These are phyloP conservation scores for Cyberlindnera mrakii DNA, from an alignment of 805 yeast species.

Conservation along the genomic window DNA sequence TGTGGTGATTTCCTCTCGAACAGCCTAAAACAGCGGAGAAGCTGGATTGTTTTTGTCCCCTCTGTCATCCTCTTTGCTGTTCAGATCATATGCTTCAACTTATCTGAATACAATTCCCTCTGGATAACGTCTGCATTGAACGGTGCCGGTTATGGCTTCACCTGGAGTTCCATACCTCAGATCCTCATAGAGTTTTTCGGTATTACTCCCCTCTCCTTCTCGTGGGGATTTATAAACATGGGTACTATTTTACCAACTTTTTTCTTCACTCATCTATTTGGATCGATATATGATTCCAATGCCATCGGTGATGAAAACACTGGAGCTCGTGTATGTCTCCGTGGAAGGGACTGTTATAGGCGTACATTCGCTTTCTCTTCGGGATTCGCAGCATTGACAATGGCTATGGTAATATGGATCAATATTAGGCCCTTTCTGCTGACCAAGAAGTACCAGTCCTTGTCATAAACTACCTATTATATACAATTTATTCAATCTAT, in stretches of 20 bases:
- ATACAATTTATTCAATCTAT: no score
- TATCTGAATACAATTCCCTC: constrained; percentile 31
- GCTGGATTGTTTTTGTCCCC: constrained; percentile 52
- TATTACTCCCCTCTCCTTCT: constrained; percentile 55
- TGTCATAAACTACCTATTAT: not conserved
- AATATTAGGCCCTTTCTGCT: constrained; percentile 9
- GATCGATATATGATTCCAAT: constrained; percentile 53
- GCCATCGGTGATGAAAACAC: constrained; percentile 10
- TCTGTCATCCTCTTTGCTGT: constrained; percentile 39
- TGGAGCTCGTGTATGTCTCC: constrained; percentile 17
- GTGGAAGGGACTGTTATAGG: constrained; percentile 28
- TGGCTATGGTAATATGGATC: constrained; percentile 12
- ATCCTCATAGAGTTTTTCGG: constrained; percentile 73
- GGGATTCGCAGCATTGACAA: constrained; percentile 21
- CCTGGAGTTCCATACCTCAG: constrained; percentile 71
- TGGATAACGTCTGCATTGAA: constrained; percentile 48
- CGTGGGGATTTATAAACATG: constrained; percentile 67
- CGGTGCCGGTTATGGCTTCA: constrained; percentile 69
- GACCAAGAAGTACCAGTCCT: constrained; percentile 2
- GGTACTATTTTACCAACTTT: constrained; percentile 62
- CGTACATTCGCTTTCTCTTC: constrained; percentile 35
- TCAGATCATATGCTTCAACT: constrained; percentile 41
- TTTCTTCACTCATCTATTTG: constrained; percentile 56
- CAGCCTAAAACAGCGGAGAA: constrained; percentile 39
- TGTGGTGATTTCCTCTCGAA: constrained; percentile 55